phyloP scores from a whole-genome alignment of 2,329 filamentous ascomycete genomes.

The Chaetomium sp. region DNA sequence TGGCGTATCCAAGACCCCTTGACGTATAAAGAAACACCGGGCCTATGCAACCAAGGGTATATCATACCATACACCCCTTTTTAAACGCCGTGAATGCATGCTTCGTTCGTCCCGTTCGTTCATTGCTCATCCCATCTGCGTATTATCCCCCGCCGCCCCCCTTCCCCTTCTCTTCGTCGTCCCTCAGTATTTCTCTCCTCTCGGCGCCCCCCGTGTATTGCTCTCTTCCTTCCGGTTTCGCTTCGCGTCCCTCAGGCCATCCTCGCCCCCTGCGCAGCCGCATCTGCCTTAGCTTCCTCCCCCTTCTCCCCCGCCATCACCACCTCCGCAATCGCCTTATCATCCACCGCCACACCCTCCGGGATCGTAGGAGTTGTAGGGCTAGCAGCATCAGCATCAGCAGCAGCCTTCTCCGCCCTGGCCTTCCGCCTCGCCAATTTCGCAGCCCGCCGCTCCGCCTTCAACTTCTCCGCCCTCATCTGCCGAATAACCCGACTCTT shows the following conservation, averaged over 20 bases:
- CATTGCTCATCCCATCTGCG: too few relatives aligned
- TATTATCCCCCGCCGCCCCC: too few relatives aligned
- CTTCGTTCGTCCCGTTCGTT: too few relatives aligned
- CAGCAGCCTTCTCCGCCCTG: constrained; percentile 2
- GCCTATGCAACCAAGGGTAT: too few relatives aligned
- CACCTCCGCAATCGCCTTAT: neutral
- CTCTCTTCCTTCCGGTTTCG: neutral
- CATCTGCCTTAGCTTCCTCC: neutral
- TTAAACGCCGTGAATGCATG: too few relatives aligned
- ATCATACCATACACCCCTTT: too few relatives aligned
- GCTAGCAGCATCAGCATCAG: neutral
- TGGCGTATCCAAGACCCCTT: too few relatives aligned
- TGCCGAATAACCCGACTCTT: constrained; percentile 39
- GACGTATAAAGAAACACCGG: too few relatives aligned
- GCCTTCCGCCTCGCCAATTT: constrained; percentile 19
- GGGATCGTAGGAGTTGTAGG: too few relatives aligned
- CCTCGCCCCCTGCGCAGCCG: constrained; percentile 5
- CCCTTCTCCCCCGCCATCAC: neutral
- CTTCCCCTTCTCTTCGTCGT: too few relatives aligned
- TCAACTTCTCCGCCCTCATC: constrained; percentile 36
- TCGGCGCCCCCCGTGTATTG: neutral
- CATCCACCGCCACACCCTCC: too few relatives aligned
- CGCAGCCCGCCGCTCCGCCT: constrained; percentile 29
- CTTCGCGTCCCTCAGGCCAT: constrained; percentile 1
- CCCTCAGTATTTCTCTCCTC: neutral